These are phyloP conservation scores for Hyphopichia wangnamkhiaoensis DNA, from an alignment of 1,139 yeast species.

Conservation along the genomic window DNA sequence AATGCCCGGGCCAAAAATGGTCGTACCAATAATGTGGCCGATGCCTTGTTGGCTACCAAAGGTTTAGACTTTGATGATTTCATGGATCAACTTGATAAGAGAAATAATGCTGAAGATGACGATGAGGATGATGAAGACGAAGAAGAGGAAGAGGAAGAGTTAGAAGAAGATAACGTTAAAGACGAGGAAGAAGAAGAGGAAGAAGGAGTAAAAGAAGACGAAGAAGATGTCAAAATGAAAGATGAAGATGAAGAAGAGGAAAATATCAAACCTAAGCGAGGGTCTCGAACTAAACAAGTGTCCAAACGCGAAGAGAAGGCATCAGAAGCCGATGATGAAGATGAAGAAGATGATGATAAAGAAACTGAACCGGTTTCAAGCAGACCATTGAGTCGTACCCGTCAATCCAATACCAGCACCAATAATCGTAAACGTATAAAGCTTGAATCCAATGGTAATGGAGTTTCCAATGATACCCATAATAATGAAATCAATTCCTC, in stretches of 20 bases:
- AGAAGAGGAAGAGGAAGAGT: slow-evolving; percentile 29
- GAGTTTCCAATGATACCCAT: neutral
- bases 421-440: neutral
- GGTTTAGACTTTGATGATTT: slow-evolving; percentile 41
- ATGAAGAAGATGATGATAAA: slow-evolving; percentile 10
- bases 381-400: neutral
- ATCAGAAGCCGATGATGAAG: slow-evolving; percentile 8
- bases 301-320: slow-evolving; percentile 4
- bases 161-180: slow-evolving; percentile 24
- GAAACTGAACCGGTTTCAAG: slow-evolving; percentile 6
- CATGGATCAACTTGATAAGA: slow-evolving; percentile 31
- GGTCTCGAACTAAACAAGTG: slow-evolving; percentile 1
- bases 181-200: slow-evolving; percentile 17
- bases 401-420: neutral
- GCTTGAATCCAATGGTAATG: neutral
- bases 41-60: slow-evolving; percentile 43
- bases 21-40: slow-evolving; percentile 34
- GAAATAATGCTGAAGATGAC: slow-evolving; percentile 22
- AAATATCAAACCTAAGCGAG: slow-evolving; percentile 10
- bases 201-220: slow-evolving; percentile 15
- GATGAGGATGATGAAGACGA: slow-evolving; percentile 32
- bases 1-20: slow-evolving; percentile 24
- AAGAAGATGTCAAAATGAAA: no score
- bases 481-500: neutral
- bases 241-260: slow-evolving; percentile 13